Conservation (phyloP, 345 rosid species). For the Eucalyptus pauciflora region DNA sequence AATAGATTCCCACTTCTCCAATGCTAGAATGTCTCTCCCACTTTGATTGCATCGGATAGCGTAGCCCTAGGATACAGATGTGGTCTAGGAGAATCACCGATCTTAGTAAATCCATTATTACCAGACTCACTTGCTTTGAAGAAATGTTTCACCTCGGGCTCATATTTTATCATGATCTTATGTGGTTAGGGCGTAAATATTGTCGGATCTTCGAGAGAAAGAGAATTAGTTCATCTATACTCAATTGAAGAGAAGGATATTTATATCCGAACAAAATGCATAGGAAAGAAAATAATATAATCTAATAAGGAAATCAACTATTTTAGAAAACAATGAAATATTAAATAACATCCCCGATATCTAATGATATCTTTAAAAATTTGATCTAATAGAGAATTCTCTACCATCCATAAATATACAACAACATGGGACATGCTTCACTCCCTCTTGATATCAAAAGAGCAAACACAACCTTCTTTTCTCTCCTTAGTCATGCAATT, state of each 20-base stretch:
- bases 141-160: neutral
- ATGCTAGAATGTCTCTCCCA: too few species aligned
- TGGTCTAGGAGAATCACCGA: too few species aligned
- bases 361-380: too few species aligned
- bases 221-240: neutral
- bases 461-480: neutral
- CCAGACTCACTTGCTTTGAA: too few species aligned
- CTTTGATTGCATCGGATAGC: too few species aligned
- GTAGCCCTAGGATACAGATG: slow-evolving; percentile 3
- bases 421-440: neutral
- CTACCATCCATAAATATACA: too few species aligned
- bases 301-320: neutral
- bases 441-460: neutral
- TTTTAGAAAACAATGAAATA: too few species aligned
- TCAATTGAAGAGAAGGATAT: neutral
- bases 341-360: neutral
- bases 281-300: too few species aligned
- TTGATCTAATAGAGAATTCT: too few species aligned
- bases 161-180: neutral
- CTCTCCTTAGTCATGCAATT: neutral
- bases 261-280: neutral
- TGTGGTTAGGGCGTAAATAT: neutral
- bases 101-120: too few species aligned
- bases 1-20: too few species aligned
- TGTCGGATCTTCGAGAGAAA: neutral